Conservation (phyloP, 2,329 filamentous ascomycete genomes). For the Curvularia hawaiiensis region DNA sequence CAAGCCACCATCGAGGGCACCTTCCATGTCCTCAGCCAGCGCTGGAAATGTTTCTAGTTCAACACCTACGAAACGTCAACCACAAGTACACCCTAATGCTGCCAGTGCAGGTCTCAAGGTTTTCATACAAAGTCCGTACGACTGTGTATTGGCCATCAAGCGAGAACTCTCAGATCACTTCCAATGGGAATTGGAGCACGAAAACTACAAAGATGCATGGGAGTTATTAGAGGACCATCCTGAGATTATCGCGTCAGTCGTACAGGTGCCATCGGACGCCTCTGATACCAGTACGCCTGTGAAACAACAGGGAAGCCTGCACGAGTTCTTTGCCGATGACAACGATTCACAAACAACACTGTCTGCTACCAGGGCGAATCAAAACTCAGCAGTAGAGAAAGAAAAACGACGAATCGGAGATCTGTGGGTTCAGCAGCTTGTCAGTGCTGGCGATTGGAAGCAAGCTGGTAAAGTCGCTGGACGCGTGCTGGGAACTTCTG, state of each 20-base stretch:
- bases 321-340: constrained; percentile 76
- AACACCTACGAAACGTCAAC: constrained; percentile 29
- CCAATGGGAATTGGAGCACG: constrained; percentile 80
- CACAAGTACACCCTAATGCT: constrained; percentile 54
- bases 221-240: constrained; percentile 87
- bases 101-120: constrained; percentile 72
- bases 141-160: constrained; percentile 91
- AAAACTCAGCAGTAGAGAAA: constrained; percentile 73
- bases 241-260: constrained; percentile 60
- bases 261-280: constrained; percentile 46
- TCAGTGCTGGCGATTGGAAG: constrained; percentile 75
- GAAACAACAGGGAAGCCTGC: constrained; percentile 53
- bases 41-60: constrained; percentile 35
- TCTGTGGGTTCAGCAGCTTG: constrained; percentile 87
- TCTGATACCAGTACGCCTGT: constrained; percentile 52
- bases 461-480: constrained; percentile 80
- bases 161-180: constrained; percentile 86
- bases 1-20: constrained; percentile 32
- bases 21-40: constrained; percentile 43
- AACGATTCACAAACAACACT: constrained; percentile 64
- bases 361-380: constrained; percentile 59
- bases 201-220: constrained; percentile 86
- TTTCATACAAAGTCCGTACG: constrained; percentile 95
- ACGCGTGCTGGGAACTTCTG: constrained; percentile 78
- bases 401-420: constrained; percentile 93